Base-by-base conservation (phyloP, 306 rosid genomes). In the Cicer arietinum region DNA sequence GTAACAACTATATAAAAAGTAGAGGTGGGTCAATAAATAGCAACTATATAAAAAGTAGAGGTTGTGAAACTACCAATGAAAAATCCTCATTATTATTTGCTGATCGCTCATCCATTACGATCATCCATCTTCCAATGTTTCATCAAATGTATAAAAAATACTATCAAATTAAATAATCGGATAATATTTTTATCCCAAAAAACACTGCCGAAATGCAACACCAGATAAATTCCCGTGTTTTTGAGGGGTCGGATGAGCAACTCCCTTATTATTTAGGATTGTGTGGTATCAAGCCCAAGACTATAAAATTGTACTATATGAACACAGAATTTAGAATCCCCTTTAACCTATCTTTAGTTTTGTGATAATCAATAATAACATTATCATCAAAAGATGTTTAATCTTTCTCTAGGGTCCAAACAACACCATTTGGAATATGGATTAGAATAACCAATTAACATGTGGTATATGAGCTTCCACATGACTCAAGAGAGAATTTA, bases 271-370 rank as follows among this genome's bases (percentile, higher is more conserved):
- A 73, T 80, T 74, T 68, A 46, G 58, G 41, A 64, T 74, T 12
- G 18, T 57, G 65, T 58, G 70, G 65, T 51, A 66, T 64, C 58
- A 69, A 56, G 75, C 17, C 6, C 41, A 12, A 35, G 66, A 60
- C 66, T 60, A 76, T 22, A 72, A 80, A 63, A 13, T 59, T 77
- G 69, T 52, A 66, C 80, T 81, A 22, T 63, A 54, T 61, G 46
- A 80, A 41, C 59, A 61, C 67, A 42, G 72, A 69, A 81, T 81
- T 64, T 68, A 79, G 83, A 85, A 78, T 81, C 81, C 68, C 73
- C 62, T 84, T 84, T 68, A 60, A 56, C 47, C 67, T 17, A 62
- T 63, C 45, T 65, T 70, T 70, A 65, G 45, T 69, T 50, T 64
- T 12, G 50, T 69, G 67, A 73, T 60, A 54, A 72, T 68, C 53